Evolutionary conservation across 2,329 filamentous ascomycete species (phyloP).

Genomic region (Karstenula rhodostoma): DNA sequence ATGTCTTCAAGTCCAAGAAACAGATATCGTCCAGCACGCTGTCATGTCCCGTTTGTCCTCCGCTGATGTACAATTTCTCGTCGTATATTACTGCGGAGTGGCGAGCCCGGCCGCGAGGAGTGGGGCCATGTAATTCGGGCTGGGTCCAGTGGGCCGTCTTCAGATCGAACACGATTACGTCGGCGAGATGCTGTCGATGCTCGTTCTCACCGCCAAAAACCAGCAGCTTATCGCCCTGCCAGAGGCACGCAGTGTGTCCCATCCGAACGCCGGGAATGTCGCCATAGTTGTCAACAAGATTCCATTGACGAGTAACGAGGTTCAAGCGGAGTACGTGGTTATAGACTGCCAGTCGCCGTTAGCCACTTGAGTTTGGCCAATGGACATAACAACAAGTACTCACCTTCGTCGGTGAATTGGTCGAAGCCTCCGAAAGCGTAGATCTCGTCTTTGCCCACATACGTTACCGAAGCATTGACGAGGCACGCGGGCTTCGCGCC

Average conservation of each 20-base stretch:
- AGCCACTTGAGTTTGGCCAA: not conserved
- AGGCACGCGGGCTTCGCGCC: slow-evolving; percentile 83
- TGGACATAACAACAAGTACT: not conserved
- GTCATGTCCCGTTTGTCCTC: slow-evolving; percentile 92
- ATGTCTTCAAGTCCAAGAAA: slow-evolving; percentile 95
- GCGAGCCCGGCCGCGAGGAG: slow-evolving; percentile 88
- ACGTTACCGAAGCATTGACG: slow-evolving; percentile 98
- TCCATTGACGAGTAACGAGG: slow-evolving; percentile 89
- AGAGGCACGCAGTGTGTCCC: slow-evolving; percentile 95
- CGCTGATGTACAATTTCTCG: slow-evolving; percentile 94
- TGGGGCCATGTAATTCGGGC: slow-evolving; percentile 81
- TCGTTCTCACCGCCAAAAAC: slow-evolving; percentile 99
- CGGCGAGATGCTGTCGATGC: slow-evolving; percentile 92
- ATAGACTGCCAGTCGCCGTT: slow-evolving; percentile 68
- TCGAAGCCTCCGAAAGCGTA: slow-evolving; percentile 99
- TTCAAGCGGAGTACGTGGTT: slow-evolving; percentile 95
- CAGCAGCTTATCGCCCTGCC: slow-evolving; percentile 92
- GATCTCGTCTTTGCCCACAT: slow-evolving; percentile 95
- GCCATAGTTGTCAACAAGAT: slow-evolving; percentile 95
- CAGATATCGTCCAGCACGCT: slow-evolving; percentile 96
- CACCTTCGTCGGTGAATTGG: slow-evolving; percentile 94
- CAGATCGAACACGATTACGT: slow-evolving; percentile 95
- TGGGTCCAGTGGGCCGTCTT: slow-evolving; percentile 96
- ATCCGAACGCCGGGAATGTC: slow-evolving; percentile 97
- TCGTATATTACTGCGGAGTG: slow-evolving; percentile 95